Conservation (phyloP, 345 rosid species). For the Salix exigua region DNA sequence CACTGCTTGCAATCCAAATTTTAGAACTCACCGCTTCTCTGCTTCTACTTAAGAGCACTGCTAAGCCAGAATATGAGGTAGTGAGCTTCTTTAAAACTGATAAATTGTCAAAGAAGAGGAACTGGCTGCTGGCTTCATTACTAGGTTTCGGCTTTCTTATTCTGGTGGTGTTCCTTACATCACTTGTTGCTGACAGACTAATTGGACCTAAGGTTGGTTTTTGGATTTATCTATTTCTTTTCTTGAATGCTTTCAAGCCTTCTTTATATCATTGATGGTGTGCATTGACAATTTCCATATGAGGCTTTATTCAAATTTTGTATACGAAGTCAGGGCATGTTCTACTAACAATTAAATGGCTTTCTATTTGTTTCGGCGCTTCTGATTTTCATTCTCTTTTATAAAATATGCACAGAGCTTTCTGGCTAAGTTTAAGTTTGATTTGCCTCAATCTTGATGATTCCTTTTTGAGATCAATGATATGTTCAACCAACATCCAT, state of each 20-base stretch:
- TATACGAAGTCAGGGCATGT: neutral
- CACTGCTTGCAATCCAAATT: constrained; percentile 48
- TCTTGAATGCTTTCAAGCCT: constrained; percentile 9
- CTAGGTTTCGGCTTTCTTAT: constrained; percentile 51
- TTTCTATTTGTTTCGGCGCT: neutral
- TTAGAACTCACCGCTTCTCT: constrained; percentile 56
- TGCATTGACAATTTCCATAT: neutral
- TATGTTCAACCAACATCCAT: too few species aligned
- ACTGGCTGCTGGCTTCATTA: constrained; percentile 60
- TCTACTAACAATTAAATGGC: neutral
- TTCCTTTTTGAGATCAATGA: neutral
- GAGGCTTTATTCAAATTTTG: neutral
- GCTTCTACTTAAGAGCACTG: constrained; percentile 45
- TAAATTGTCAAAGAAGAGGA: constrained; percentile 32
- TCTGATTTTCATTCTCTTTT: neutral
- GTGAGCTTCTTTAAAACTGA: constrained; percentile 34
- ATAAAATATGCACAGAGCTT: neutral
- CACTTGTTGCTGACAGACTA: constrained; percentile 43
- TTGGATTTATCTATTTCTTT: neutral
- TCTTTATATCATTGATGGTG: neutral
- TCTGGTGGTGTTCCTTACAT: constrained; percentile 47
- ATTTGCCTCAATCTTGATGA: neutral
- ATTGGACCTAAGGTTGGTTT: constrained; percentile 50
- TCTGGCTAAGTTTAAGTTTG: neutral
- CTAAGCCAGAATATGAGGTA: constrained; percentile 42